Base-by-base conservation (phyloP, 2,329 filamentous ascomycete genomes). In the Botryotinia narcissicola region DNA sequence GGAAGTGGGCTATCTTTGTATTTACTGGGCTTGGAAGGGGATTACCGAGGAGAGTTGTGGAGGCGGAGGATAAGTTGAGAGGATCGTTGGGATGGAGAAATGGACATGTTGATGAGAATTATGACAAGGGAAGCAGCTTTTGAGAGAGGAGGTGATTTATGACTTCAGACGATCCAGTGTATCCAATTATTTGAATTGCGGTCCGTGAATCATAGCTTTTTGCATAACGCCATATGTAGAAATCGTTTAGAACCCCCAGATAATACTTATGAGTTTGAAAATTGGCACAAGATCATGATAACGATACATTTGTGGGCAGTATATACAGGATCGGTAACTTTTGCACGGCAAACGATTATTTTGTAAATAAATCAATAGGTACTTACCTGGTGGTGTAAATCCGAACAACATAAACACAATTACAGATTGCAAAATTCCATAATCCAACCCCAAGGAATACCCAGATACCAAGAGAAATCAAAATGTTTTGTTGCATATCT, bases 1-100 rank as follows among this genome's bases (percentile, higher is more conserved):
- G 93, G 93, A 97, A 97, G 84, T 97, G 93, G 94, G 92, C 91
- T 0, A 80, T 90, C 0, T 97, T 97, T 80, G 93, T 97, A 25
- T 90, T 97, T 78, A 92, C 92, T 74, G 93, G 94, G 0, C 81
- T 95, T 44, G 93, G 92, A 0, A 85, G 88, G 61, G 85, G 84
- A 32, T 80, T 96, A 64, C 93, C 93, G 0, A 85, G 88, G 81
- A 85, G 83, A 22, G 84, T 96, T 40, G 90, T 95, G 0, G 84
- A 87, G 76, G 83, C 87, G 25, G 93, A 97, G 83, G 87, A 57
- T 63, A 54, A 9, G 5, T 60, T 62, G 66, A 62, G 71, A 32
- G 35, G 59, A 8, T 25, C 29, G 3, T 35, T 70, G 10, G 71
- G 66, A 8, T 70, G 66, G 71, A 62, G 44, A 16, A 51, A 61